Percentiles rank a stretch among this genome's conserved stretches.
Conservation (phyloP, 2,329 filamentous ascomycete genomes). For the Aureobasidium zeae region DNA sequence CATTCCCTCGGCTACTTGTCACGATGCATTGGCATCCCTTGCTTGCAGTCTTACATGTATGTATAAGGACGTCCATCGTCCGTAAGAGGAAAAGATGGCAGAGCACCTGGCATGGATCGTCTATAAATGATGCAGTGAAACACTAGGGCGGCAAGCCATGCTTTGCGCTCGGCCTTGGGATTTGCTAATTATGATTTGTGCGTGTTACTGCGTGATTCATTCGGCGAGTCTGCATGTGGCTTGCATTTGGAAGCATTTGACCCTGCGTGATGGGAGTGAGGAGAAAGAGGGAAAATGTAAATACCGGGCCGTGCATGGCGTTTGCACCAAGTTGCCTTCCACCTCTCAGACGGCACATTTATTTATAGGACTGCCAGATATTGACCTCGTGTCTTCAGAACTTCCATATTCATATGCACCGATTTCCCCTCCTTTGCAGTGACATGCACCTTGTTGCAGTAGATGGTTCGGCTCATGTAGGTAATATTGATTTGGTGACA, state of each 20-base stretch:
- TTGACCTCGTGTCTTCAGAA: conserved; percentile 1
- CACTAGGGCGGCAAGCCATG: conserved; percentile 11
- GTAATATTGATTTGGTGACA: conserved; percentile 1
- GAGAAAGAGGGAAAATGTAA: background rate
- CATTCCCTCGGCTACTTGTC: background rate
- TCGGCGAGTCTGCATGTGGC: conserved; percentile 14
- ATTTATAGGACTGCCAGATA: too few relatives aligned
- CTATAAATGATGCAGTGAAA: conserved; percentile 1
- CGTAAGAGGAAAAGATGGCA: background rate
- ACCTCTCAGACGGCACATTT: too few relatives aligned
- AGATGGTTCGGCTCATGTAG: background rate
- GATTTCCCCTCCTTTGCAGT: too few relatives aligned
- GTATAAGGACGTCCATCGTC: background rate
- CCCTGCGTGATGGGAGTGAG: background rate
- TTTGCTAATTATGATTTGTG: too few relatives aligned
- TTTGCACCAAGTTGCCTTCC: too few relatives aligned
- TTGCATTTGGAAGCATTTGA: conserved; percentile 6
- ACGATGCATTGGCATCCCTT: conserved; percentile 11
- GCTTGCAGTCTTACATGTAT: conserved; percentile 4
- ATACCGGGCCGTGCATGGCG: too few relatives aligned
- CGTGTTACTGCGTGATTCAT: too few relatives aligned
- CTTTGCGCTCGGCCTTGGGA: too few relatives aligned
- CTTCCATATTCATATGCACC: too few relatives aligned
- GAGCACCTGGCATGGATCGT: background rate
- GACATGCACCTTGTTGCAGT: conserved; percentile 4